Evolutionary conservation across 2,329 filamentous ascomycete species (phyloP).

Genomic region (Calonectria honghensis): DNA sequence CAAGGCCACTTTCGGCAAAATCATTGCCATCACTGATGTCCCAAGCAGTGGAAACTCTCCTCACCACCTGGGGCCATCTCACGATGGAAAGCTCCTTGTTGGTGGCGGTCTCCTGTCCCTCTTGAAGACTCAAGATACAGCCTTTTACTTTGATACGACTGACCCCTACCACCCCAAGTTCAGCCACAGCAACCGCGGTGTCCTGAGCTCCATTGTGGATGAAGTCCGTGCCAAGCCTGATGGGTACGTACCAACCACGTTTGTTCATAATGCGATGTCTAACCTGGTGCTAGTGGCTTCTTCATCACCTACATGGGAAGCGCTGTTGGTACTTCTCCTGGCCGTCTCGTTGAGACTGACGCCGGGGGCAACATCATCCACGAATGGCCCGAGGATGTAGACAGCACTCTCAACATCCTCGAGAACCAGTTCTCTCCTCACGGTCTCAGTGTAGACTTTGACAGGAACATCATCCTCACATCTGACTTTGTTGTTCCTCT

Average conservation of each 20-base stretch:
- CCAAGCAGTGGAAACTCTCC: constrained; percentile 76
- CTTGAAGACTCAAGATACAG: constrained; percentile 77
- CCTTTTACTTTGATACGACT: constrained; percentile 76
- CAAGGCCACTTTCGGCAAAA: constrained; percentile 75
- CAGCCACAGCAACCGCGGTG: constrained; percentile 75
- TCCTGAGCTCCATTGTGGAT: constrained; percentile 76
- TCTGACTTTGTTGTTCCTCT: constrained; percentile 78
- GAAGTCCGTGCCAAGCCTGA: constrained; percentile 79
- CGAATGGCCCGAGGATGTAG: constrained; percentile 76
- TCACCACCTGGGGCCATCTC: constrained; percentile 73
- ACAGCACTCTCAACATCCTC: constrained; percentile 72
- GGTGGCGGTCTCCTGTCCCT: constrained; percentile 76
- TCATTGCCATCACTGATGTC: constrained; percentile 75
- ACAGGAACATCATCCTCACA: constrained; percentile 75
- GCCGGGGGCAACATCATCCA: constrained; percentile 76
- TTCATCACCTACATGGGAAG: constrained; percentile 79
- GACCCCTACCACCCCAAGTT: constrained; percentile 76
- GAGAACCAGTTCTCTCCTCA: constrained; percentile 77
- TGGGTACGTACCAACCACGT: constrained; percentile 58
- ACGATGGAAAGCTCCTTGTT: constrained; percentile 74
- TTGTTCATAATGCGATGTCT: not conserved
- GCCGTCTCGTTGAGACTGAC: constrained; percentile 77
- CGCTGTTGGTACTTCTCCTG: constrained; percentile 74
- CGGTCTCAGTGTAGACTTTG: constrained; percentile 74
- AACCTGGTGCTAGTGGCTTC: constrained; percentile 64